Evolutionary conservation across 768 basidiomycete species (phyloP), one percentile per base, ranked within the genome.

Genomic region (Leccinum uliginosum): DNA sequence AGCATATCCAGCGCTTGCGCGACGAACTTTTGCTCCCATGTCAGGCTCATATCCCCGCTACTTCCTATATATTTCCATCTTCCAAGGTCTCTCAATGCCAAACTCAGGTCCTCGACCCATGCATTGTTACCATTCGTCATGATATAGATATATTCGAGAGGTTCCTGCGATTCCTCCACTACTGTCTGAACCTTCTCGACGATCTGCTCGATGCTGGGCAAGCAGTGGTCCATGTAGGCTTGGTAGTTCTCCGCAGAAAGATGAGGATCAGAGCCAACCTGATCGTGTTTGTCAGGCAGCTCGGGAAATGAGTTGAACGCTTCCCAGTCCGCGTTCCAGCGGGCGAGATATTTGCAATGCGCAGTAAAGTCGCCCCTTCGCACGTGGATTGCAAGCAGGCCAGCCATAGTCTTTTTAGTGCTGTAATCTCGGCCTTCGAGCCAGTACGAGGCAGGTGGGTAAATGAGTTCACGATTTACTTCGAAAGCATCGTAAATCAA

Each of bases 1-100:
- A 75, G 65, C 78, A 83, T 83, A 58, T 83, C 81, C 35, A 81
- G 59, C 46, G 76, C 77, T 62, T 79, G 76, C 0, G 68, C 68
- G n/a, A 78, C 74, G 46, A 72, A 77, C 52, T 66, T 65, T 62
- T 82, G 76, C 59, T 79, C 77, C 64, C 65, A 65, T 4, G 68
- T 74, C 24, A 81, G 50, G 29, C 51, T 58, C 50, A 83, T 54
- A 53, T 82, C 80, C 19, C 69, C 62, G 51, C 70, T 76, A 54
- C 73, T 79, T 56, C 63, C 65, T 6, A 81, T 67, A 15, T 65
- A 59, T 23, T 67, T 57, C 80, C 79, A 83, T 0, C 56, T 57
- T 1, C 61, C 71, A 43, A 69, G 56, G n/a, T 55, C 56, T 32
- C 34, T 34, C 55, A 83, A 54, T 17, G 72, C 73, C 2, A 11